These are phyloP conservation scores for Chamaenerion angustifolium DNA, from an alignment of 345 rosid genomes.

Conservation along the genomic window DNA sequence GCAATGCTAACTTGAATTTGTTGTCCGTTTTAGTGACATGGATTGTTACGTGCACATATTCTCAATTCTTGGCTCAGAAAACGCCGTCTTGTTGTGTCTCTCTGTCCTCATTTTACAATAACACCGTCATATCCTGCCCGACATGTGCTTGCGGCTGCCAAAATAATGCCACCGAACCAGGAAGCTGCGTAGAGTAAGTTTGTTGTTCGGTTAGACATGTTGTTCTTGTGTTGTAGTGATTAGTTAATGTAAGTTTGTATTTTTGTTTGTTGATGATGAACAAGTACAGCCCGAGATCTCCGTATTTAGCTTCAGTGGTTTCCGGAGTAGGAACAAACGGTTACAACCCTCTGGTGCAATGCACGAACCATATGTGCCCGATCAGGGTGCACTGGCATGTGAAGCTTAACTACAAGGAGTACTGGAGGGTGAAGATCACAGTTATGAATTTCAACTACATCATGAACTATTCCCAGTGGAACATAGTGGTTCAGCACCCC, in stretches of 20 bases:
- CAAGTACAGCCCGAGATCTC: no score
- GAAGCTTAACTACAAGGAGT: conserved; percentile 64
- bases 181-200: conserved; percentile 75
- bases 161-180: conserved; percentile 22
- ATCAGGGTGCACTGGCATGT: conserved; percentile 87
- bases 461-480: conserved; percentile 75
- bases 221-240: no score
- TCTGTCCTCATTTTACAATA: conserved; percentile 71
- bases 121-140: conserved; percentile 64
- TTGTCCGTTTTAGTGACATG: conserved; percentile 54
- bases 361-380: conserved; percentile 90
- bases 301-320: no score
- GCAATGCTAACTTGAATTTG: no score
- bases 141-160: conserved; percentile 82
- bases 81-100: conserved; percentile 87
- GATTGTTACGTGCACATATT: conserved; percentile 81
- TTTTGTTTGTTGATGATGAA: no score
- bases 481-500: conserved; percentile 72
- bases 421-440: conserved; percentile 76
- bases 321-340: no score
- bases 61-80: conserved; percentile 65
- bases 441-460: conserved; percentile 74
- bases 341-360: conserved; percentile 18
- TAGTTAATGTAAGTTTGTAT: no score
- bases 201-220: not conserved